Evolutionary conservation across 345 rosid genomes (phyloP).

Genomic region (Salix dunnii): DNA sequence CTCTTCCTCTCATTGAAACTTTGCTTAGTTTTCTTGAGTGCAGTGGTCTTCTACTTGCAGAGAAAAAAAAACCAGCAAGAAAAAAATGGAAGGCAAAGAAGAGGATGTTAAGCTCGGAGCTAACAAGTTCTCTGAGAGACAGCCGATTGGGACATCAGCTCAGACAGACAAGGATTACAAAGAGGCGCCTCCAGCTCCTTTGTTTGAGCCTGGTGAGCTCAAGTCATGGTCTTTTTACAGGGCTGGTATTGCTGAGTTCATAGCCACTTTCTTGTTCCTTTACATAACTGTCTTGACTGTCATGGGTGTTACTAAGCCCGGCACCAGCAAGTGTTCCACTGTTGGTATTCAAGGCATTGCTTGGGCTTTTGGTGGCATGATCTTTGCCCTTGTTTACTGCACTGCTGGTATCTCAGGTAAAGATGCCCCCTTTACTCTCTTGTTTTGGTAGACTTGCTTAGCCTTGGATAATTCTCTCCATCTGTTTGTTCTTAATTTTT

Average conservation of each 20-base stretch:
- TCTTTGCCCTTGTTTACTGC: conserved; percentile 25
- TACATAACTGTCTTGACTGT: conserved; percentile 25
- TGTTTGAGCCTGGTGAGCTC: conserved; percentile 31
- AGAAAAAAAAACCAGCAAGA: not conserved
- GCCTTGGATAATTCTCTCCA: too few relatives aligned
- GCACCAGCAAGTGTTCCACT: conserved; percentile 9
- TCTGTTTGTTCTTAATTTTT: not conserved
- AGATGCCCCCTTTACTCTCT: not conserved
- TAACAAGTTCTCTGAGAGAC: conserved; percentile 26
- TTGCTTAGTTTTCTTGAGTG: not conserved
- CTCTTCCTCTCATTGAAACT: not conserved
- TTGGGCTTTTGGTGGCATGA: conserved; percentile 36
- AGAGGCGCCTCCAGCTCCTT: conserved; percentile 30
- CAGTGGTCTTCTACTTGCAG: not conserved
- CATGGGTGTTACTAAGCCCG: conserved; percentile 18
- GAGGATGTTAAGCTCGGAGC: conserved; percentile 31
- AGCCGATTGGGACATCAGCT: conserved; percentile 28
- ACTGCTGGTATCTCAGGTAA: conserved; percentile 21
- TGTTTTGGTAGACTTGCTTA: not conserved
- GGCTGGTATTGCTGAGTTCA: conserved; percentile 30
- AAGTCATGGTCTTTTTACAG: conserved; percentile 27
- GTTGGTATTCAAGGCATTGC: conserved; percentile 30
- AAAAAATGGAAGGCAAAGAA: conserved; percentile 26
- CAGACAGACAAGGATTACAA: conserved; percentile 31
- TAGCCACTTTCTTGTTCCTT: conserved; percentile 28